Conservation (phyloP, 2,329 filamentous ascomycete genomes). For the Curvularia hawaiiensis region DNA sequence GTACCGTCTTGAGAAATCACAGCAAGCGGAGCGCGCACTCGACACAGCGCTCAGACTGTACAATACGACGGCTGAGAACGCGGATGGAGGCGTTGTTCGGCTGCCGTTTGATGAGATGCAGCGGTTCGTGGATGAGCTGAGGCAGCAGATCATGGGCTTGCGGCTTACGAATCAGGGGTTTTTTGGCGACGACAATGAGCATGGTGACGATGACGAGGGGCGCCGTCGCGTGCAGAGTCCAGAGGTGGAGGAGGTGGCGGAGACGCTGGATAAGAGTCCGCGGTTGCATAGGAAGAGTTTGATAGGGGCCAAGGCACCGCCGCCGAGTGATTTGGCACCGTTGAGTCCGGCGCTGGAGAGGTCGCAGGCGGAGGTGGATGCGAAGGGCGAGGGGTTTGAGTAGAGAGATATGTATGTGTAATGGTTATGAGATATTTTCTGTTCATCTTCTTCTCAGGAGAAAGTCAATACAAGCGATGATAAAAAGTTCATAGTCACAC, state of each 20-base stretch:
- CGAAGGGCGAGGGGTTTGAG: constrained; percentile 41
- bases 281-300: constrained; percentile 51
- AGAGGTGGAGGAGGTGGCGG: constrained; percentile 45
- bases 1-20: constrained; percentile 75
- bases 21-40: constrained; percentile 79
- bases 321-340: constrained; percentile 27
- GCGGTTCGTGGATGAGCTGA: constrained; percentile 69
- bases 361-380: constrained; percentile 26
- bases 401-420: constrained; percentile 18
- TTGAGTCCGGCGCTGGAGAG: constrained; percentile 40
- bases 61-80: constrained; percentile 43
- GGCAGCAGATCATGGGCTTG: constrained; percentile 62
- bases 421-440: constrained; percentile 3
- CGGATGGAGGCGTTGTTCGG: constrained; percentile 13
- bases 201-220: constrained; percentile 21
- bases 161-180: constrained; percentile 48
- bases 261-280: constrained; percentile 44
- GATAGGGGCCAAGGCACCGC: constrained; percentile 40
- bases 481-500: not conserved
- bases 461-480: not conserved
- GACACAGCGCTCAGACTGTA: constrained; percentile 68
- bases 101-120: constrained; percentile 61
- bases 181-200: constrained; percentile 41
- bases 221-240: constrained; percentile 17
- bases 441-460: not conserved